Conservation (phyloP, 2,329 filamentous ascomycete species). For the Sordariomycetes sp. region DNA sequence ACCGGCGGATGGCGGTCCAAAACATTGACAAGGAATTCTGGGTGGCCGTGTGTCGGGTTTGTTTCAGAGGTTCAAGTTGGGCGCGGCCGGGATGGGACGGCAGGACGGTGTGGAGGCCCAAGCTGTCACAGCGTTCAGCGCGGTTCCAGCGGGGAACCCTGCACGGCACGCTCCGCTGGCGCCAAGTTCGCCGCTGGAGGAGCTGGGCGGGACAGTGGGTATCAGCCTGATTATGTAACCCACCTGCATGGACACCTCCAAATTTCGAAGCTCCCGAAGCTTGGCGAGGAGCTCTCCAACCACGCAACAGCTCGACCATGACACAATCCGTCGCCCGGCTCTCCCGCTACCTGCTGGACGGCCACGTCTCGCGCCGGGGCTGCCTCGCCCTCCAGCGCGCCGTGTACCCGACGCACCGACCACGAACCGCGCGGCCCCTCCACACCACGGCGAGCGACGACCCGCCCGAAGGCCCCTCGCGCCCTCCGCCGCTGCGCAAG, state of each 20-base stretch:
- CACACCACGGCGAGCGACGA: slow-evolving; percentile 18
- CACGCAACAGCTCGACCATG: background rate
- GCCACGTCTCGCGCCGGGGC: slow-evolving; percentile 28
- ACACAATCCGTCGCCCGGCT: slow-evolving; percentile 17
- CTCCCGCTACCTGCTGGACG: slow-evolving; percentile 36
- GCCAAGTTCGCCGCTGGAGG: background rate
- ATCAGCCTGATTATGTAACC: background rate
- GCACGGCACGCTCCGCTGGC: too few relatives aligned
- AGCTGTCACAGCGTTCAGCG: background rate
- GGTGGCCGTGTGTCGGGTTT: background rate
- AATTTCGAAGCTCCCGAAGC: background rate
- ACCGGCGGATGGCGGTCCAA: background rate
- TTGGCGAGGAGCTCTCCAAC: background rate
- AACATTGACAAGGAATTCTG: background rate
- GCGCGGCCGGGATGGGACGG: too few relatives aligned
- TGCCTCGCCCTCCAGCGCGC: slow-evolving; percentile 18
- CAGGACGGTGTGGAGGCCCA: background rate
- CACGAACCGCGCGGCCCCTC: slow-evolving; percentile 13
- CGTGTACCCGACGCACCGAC: slow-evolving; percentile 3
- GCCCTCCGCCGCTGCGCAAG: slow-evolving; percentile 51
- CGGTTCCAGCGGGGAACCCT: background rate
- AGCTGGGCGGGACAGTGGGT: too few relatives aligned
- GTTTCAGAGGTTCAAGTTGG: background rate
- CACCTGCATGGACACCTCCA: background rate
- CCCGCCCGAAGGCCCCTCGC: slow-evolving; percentile 8